Evolutionary conservation across 192 early-diverging fungal genomes (phyloP), one percentile per base, ranked within the genome.

Genomic region (Funneliformis mosseae): DNA sequence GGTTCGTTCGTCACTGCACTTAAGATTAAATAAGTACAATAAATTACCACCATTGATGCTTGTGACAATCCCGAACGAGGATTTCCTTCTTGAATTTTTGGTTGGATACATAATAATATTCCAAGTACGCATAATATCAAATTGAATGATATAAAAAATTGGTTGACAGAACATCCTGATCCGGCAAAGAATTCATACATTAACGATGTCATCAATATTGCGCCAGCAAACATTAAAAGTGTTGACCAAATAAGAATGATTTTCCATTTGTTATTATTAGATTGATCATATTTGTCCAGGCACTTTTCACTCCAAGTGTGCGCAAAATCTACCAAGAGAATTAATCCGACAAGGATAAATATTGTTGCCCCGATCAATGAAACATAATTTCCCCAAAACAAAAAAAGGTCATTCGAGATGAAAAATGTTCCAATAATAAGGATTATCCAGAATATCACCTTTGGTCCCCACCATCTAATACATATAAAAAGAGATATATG

Each of bases 241-340:
- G 98, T 98, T 42, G 93, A 84, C 27, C 88, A 89, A 9, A 97
- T 88, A 27, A 99, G 87, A 12, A 97, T 86, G 68, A 88, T 91
- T 74, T 96, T 91, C 91, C 95, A 98, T 60, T 91, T 88, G 81
- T 91, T 88, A 66, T 91, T 90, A 39, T 93, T 94, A 4, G 89
- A 88, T 21, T 89, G 86, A 83, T 98, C 96, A 91, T 90, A 97
- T 77, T 90, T 88, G 69, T 92, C 94, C 39, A 99, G 88, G 18
- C 97, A 93, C 11, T 82, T 87, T 78, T 99, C 98, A 7, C 92
- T 92, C 91, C 95, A 89, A 18, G 91, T 92, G 83, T 98, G 94
- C 38, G 97, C 96, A 90, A 97, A 97, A 81, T 99, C 98, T 60
- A 99, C 95, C 42, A 99, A 84, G 28, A 99, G 87, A 42, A 99